Evolutionary conservation across 805 yeast genomes (phyloP).

Genomic region (Kluyveromyces siamensis): DNA sequence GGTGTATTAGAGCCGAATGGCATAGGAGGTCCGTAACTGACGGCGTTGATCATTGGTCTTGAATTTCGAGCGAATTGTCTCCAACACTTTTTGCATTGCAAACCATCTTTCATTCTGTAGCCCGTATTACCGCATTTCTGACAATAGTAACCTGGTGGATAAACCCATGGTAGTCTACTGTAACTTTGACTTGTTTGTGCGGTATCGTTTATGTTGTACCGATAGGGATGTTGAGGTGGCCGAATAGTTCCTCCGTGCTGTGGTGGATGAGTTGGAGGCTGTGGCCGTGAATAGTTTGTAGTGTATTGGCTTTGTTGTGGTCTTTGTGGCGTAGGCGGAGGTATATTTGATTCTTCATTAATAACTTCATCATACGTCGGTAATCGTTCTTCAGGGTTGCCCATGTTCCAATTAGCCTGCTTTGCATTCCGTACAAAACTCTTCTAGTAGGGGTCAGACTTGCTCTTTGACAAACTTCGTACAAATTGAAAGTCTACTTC

Average conservation of each 20-base stretch:
- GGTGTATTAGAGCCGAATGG: conserved; percentile 10
- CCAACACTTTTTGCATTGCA: conserved; percentile 65
- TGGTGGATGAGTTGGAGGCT: conserved; percentile 13
- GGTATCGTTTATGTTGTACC: not conserved
- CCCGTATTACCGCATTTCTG: conserved; percentile 71
- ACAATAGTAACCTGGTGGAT: conserved; percentile 56
- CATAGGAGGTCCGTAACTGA: conserved; percentile 9
- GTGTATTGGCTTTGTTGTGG: conserved; percentile 6
- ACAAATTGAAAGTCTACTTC: too few species aligned
- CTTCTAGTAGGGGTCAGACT: not conserved
- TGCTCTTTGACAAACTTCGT: too few species aligned
- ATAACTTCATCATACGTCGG: conserved; percentile 43
- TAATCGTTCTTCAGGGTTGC: conserved; percentile 19
- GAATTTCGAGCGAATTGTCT: conserved; percentile 43
- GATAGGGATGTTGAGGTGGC: not conserved
- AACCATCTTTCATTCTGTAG: conserved; percentile 47
- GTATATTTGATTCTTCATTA: conserved; percentile 10
- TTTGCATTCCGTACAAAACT: not conserved
- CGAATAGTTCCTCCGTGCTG: not conserved
- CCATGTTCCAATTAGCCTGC: not conserved
- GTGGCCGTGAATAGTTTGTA: conserved; percentile 3
- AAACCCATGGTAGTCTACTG: conserved; percentile 48
- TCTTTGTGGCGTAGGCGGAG: conserved; percentile 13
- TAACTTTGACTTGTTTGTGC: not conserved
- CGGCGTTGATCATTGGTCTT: conserved; percentile 1